phyloP scores from a whole-genome alignment of 768 basidiomycete species.

The Russula brevipes region DNA sequence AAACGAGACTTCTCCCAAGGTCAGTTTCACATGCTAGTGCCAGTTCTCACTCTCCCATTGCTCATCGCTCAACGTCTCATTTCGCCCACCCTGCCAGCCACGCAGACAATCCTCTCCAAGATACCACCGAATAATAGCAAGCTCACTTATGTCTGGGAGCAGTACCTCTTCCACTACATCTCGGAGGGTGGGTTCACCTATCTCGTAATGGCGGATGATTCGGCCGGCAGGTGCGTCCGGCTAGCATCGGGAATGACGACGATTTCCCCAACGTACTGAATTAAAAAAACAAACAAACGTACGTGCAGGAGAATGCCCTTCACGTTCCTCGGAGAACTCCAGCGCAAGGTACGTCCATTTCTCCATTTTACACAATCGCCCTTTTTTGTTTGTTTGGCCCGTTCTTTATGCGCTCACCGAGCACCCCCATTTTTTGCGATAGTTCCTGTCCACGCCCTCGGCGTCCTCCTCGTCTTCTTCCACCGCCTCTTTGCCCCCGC shows the following conservation, averaged over 20 bases:
- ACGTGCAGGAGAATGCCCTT: conserved; percentile 79
- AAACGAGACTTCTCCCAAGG: conserved; percentile 88
- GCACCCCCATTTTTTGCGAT: conserved; percentile 3
- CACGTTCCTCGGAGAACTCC: conserved; percentile 83
- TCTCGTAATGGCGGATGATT: conserved; percentile 93
- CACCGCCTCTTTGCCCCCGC: conserved; percentile 39
- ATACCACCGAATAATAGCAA: conserved; percentile 87
- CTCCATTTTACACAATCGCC: background rate
- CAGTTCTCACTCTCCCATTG: background rate
- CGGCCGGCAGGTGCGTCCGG: conserved; percentile 68
- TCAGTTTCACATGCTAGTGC: conserved; percentile 26
- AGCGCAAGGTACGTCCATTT: conserved; percentile 52
- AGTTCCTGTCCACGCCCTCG: conserved; percentile 62
- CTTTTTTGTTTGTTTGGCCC: background rate
- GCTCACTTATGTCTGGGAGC: conserved; percentile 84
- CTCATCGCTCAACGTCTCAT: background rate
- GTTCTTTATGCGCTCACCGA: background rate
- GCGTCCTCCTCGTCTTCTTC: conserved; percentile 53
- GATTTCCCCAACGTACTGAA: background rate
- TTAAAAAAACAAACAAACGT: no score
- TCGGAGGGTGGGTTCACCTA: conserved; percentile 83
- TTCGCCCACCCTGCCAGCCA: conserved; percentile 44
- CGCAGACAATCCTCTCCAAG: conserved; percentile 85
- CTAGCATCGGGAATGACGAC: background rate
- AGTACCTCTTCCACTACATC: conserved; percentile 92